Evolutionary conservation across 2,329 filamentous ascomycete genomes (phyloP).

Genomic region (Curvularia spicifera): DNA sequence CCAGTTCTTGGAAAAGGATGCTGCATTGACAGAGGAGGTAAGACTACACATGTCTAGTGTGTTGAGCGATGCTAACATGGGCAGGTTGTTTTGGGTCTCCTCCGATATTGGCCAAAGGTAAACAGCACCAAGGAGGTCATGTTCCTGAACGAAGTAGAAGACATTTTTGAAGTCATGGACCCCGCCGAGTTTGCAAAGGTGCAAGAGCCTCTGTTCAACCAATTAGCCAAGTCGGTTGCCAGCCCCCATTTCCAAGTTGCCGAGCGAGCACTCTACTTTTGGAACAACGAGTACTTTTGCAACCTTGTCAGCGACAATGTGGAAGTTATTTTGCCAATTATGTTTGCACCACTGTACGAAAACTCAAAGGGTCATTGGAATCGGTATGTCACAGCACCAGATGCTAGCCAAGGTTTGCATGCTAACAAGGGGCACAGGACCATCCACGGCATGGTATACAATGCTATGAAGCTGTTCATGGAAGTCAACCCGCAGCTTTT

Average conservation of each 20-base stretch:
- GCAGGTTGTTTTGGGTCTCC: slow-evolving; percentile 87
- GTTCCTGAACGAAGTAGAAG: slow-evolving; percentile 98
- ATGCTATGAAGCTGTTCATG: slow-evolving; percentile 99
- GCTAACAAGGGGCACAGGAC: slow-evolving; percentile 66
- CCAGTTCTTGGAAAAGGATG: slow-evolving; percentile 97
- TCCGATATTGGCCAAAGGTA: slow-evolving; percentile 98
- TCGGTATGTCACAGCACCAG: slow-evolving; percentile 64
- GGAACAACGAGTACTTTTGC: slow-evolving; percentile 99
- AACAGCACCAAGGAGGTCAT: slow-evolving; percentile 99
- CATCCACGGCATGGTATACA: slow-evolving; percentile 99
- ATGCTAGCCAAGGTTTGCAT: slow-evolving; percentile 2
- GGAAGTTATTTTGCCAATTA: slow-evolving; percentile 96
- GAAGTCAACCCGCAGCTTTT: slow-evolving; percentile 99
- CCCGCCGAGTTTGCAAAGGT: slow-evolving; percentile 98
- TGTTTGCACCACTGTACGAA: slow-evolving; percentile 98
- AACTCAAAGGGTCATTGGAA: slow-evolving; percentile 99
- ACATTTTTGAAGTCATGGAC: slow-evolving; percentile 99
- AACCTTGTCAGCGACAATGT: slow-evolving; percentile 99
- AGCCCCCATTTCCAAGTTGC: slow-evolving; percentile 99
- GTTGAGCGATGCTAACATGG: slow-evolving; percentile 24
- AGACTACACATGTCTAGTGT: slow-evolving; percentile 36
- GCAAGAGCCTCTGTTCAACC: slow-evolving; percentile 95
- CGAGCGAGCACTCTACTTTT: slow-evolving; percentile 96
- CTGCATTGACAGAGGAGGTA: slow-evolving; percentile 94
- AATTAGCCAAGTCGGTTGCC: slow-evolving; percentile 95